Base-by-base conservation (phyloP, 495 filamentous ascomycete genomes). In the Terfezia claveryi region DNA sequence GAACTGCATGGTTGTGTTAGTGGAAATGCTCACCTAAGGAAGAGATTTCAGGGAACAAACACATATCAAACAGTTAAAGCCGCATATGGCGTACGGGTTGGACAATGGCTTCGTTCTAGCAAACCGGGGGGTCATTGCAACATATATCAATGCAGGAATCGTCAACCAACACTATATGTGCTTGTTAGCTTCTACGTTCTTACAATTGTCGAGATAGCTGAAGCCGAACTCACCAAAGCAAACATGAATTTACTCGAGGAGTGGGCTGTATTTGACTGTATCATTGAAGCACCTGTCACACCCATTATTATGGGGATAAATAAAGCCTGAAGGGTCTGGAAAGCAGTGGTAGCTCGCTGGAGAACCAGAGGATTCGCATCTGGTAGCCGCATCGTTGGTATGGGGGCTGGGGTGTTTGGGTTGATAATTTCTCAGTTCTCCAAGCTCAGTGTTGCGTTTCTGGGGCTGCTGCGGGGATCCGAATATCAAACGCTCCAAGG, bases 101-200 rank as follows among this genome's bases (percentile, higher is more conserved):
- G 83, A 83, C 58, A 87, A 77, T 61, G 78, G 80, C 36, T 77
- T 74, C 36, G 87, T 83, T 56, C 87, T 80, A n/a, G 78, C 74
- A 72, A 85, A 94, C 63, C 85, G 80, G 23, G 86, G 87, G 6
- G 86, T 78, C 71, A 87, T 83, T 52, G 78, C 76, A 55, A 89
- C 74, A 67, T 88, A 96, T 56, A 94, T 76, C 58, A 91, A 76
- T 23, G 79, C 83, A 6, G 87, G 87, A 54, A 87, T 74, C 55
- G 79, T 80, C 57, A 94, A 68, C 76, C 87, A 93, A 69, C 83
- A 91, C 88, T 94, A 57, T 57, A 32, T 32, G 27, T 32, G 27
- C 27, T 5, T 32, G 27, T 32, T 32, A 32, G 27, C 27, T 32
- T 32, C 27, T 32, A 7, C 27, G 27, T 32, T 32, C 7, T 32